phyloP scores from a whole-genome alignment of 1,139 yeast genomes.

The Diutina mesorugosa region DNA sequence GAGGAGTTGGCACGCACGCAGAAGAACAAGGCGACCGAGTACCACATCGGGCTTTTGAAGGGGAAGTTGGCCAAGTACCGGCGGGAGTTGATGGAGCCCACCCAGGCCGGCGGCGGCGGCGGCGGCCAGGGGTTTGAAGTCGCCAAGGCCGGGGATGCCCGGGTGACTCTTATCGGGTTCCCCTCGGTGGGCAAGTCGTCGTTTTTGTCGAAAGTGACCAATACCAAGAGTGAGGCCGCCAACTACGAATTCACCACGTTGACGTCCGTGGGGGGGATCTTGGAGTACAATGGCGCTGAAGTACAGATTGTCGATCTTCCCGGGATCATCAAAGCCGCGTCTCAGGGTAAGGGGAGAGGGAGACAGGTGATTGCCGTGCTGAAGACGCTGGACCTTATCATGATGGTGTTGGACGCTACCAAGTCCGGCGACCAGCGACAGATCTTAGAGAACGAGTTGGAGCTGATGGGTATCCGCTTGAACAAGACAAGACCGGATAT shows the following conservation, averaged over 20 bases:
- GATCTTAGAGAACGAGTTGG: constrained; percentile 79
- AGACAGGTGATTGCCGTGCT: constrained; percentile 95
- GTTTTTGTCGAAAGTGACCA: constrained; percentile 73
- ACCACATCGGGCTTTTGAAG: constrained; percentile 84
- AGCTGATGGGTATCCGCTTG: constrained; percentile 85
- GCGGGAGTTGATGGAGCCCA: constrained; percentile 80
- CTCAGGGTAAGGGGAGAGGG: constrained; percentile 97
- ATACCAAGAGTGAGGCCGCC: constrained; percentile 90
- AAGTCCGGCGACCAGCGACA: constrained; percentile 81
- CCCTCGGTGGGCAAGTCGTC: constrained; percentile 98
- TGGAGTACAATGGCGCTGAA: constrained; percentile 92
- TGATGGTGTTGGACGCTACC: constrained; percentile 94
- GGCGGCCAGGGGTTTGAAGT: constrained; percentile 94
- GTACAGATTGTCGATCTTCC: constrained; percentile 94
- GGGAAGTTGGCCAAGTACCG: constrained; percentile 94
- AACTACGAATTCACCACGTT: constrained; percentile 91
- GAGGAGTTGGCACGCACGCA: constrained; percentile 92
- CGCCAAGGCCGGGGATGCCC: constrained; percentile 89
- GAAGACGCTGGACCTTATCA: constrained; percentile 80
- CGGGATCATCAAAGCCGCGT: constrained; percentile 93
- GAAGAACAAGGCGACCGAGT: constrained; percentile 95
- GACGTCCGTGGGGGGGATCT: constrained; percentile 92
- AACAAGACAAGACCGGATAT: constrained; percentile 78
- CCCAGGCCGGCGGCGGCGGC: constrained; percentile 54
- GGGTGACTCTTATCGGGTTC: constrained; percentile 90